A percentile compares a stretch with the other conserved stretches of the same genome.
Evolutionary conservation across 1,284 basidiomycete genomes (phyloP).

Genomic region (Fomes fomentarius): DNA sequence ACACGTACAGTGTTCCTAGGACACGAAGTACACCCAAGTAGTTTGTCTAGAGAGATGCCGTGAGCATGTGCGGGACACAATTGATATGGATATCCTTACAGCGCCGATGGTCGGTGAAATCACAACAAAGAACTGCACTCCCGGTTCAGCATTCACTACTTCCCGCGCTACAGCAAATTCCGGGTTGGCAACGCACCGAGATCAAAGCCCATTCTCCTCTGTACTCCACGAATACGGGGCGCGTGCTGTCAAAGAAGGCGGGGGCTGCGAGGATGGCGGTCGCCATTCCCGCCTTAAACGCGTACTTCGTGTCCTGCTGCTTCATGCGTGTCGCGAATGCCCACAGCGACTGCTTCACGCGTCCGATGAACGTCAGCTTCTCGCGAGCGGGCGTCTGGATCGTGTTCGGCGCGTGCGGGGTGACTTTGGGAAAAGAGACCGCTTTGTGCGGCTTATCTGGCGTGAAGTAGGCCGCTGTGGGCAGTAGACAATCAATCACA

Average conservation of each 20-base stretch:
- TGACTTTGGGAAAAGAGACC: constrained; percentile 82
- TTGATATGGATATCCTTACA: constrained; percentile 44
- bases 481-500: background rate
- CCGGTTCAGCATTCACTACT: constrained; percentile 2
- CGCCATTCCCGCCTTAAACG: constrained; percentile 86
- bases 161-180: background rate
- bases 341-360: constrained; percentile 78
- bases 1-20: constrained; percentile 77
- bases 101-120: constrained; percentile 89
- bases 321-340: constrained; percentile 68
- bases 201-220: constrained; percentile 96
- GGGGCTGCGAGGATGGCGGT: constrained; percentile 82
- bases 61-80: background rate
- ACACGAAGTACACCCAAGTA: constrained; percentile 79
- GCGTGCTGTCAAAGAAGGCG: constrained; percentile 81
- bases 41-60: constrained; percentile 65
- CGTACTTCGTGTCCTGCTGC: constrained; percentile 84
- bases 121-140: constrained; percentile 77
- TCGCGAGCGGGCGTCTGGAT: constrained; percentile 73
- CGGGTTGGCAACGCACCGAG: constrained; percentile 57
- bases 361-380: constrained; percentile 60
- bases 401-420: constrained; percentile 83
- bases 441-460: constrained; percentile 59
- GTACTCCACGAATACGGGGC: constrained; percentile 80
- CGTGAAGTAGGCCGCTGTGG: constrained; percentile 64